phyloP scores from a whole-genome alignment of 2,329 filamentous ascomycete genomes.

The Helicocarpus griseus region DNA sequence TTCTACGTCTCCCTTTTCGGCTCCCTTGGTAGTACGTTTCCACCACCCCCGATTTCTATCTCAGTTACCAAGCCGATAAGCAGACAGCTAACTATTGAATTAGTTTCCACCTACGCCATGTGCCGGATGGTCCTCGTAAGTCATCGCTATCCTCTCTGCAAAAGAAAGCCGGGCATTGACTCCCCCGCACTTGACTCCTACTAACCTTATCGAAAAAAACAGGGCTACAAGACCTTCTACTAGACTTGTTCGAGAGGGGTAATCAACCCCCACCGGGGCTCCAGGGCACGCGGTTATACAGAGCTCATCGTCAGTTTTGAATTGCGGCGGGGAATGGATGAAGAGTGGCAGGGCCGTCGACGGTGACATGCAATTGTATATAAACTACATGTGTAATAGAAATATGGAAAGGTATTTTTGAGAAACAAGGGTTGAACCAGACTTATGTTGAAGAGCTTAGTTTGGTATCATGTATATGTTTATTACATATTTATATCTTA shows the following conservation, averaged over 20 bases:
- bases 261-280: neutral
- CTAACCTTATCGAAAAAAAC: slow-evolving; percentile 16
- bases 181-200: neutral
- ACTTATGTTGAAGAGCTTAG: too few species aligned
- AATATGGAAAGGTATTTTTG: neutral
- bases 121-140: slow-evolving; percentile 35
- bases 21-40: slow-evolving; percentile 38
- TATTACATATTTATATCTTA: too few species aligned
- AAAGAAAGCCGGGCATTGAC: too few species aligned
- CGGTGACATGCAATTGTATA: neutral
- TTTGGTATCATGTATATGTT: neutral
- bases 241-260: slow-evolving; percentile 9
- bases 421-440: too few species aligned
- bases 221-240: slow-evolving; percentile 58
- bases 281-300: neutral
- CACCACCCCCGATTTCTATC: slow-evolving; percentile 3
- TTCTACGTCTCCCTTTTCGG: slow-evolving; percentile 47
- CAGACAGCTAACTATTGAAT: slow-evolving; percentile 12
- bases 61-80: neutral
- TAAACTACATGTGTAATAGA: neutral
- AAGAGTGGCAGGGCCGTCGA: neutral
- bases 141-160: too few species aligned
- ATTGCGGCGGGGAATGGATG: neutral
- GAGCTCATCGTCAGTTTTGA: neutral
- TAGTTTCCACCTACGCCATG: slow-evolving; percentile 34